Evolutionary conservation across 345 rosid species (phyloP).

Genomic region (Tarenaya hassleriana): DNA sequence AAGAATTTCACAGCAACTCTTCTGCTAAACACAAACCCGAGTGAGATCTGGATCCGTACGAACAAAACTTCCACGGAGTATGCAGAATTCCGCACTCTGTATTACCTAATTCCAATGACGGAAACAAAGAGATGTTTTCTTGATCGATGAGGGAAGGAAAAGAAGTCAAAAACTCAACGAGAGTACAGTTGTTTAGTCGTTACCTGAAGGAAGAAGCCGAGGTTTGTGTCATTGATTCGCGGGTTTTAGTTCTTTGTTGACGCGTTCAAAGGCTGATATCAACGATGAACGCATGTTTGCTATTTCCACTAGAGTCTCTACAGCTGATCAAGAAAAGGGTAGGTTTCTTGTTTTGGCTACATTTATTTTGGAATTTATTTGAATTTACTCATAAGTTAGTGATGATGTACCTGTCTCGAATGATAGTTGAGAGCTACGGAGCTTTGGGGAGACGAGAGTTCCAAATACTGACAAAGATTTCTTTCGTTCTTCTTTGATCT

Average conservation of each 20-base stretch:
- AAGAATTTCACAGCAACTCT: no score
- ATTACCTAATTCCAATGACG: no score
- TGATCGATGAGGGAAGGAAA: no score
- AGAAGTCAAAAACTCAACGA: no score
- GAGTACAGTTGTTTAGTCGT: no score
- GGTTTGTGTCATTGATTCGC: no score
- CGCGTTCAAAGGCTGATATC: conserved; percentile 42
- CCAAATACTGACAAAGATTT: conserved; percentile 71
- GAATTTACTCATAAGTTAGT: conserved; percentile 12
- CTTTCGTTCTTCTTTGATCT: conserved; percentile 69
- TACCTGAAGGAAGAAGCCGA: no score
- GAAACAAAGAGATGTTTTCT: no score
- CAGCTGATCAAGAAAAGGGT: conserved; percentile 36
- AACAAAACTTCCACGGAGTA: no score
- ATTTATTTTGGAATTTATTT: not conserved
- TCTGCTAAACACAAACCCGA: no score
- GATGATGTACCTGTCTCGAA: conserved; percentile 68
- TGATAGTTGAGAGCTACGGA: conserved; percentile 68
- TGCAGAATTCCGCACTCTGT: no score
- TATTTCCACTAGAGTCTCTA: conserved; percentile 71
- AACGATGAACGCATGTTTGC: conserved; percentile 61
- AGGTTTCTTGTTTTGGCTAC: not conserved
- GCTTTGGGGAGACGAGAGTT: conserved; percentile 82
- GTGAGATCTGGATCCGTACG: no score
- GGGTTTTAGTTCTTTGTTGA: conserved; percentile 31